Evolutionary conservation across 768 basidiomycete genomes (phyloP).

Genomic region (Albatrellus ellisii): DNA sequence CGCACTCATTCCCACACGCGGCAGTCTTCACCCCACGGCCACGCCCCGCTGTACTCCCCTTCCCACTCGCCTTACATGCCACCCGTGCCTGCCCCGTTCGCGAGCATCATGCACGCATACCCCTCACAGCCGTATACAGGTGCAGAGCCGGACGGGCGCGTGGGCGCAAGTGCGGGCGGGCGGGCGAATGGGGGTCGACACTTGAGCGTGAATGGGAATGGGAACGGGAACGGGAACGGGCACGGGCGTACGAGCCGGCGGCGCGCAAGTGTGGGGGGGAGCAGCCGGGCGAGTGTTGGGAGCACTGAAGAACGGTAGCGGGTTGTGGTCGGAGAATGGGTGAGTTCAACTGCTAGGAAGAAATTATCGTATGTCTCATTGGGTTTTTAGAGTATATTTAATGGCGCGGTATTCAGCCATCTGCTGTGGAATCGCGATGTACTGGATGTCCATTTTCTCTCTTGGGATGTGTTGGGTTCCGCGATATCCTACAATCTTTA

Average conservation of each 20-base stretch:
- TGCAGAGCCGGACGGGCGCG: slow-evolving; percentile 17
- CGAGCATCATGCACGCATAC: slow-evolving; percentile 64
- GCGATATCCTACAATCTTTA: too few relatives aligned
- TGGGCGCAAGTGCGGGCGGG: slow-evolving; percentile 19
- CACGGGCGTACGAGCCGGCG: slow-evolving; percentile 9
- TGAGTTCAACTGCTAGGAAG: not conserved
- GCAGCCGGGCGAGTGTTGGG: slow-evolving; percentile 8
- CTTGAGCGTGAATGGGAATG: slow-evolving; percentile 19
- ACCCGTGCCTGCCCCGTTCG: slow-evolving; percentile 41
- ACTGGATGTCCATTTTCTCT: too few relatives aligned
- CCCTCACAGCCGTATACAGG: slow-evolving; percentile 22
- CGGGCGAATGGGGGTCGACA: slow-evolving; percentile 15
- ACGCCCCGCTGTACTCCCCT: slow-evolving; percentile 3
- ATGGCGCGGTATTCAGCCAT: too few relatives aligned
- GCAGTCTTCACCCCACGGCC: slow-evolving; percentile 17
- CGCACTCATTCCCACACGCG: slow-evolving; percentile 16
- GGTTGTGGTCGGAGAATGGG: not conserved
- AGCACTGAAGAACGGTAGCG: slow-evolving; percentile 9
- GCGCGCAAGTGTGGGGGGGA: slow-evolving; percentile 7
- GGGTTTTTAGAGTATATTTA: too few relatives aligned
- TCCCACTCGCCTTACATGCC: slow-evolving; percentile 17
- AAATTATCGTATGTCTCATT: too few relatives aligned
- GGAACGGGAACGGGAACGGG: slow-evolving; percentile 18
- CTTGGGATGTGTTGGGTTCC: too few relatives aligned
- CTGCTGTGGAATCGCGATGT: too few relatives aligned